These are phyloP conservation scores for Puya raimondii DNA, from an alignment of 176 grass and related monocot species.

Conservation along the genomic window DNA sequence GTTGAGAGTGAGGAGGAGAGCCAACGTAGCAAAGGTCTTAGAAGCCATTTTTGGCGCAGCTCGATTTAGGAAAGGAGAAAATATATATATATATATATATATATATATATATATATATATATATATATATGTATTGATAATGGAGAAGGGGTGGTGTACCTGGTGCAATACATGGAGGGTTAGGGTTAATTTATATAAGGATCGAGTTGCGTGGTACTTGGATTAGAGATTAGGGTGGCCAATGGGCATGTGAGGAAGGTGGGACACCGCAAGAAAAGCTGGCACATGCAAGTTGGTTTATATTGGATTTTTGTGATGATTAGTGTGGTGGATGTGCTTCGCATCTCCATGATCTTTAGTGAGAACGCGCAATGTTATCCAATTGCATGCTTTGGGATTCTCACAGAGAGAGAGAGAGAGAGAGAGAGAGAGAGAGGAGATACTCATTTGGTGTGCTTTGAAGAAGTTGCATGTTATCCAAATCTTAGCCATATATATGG, in stretches of 20 bases:
- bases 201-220: neutral
- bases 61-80: neutral
- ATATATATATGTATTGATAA: neutral
- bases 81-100: no score
- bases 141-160: neutral
- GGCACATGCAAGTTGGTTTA: neutral
- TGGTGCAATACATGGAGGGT: neutral
- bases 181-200: neutral
- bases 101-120: no score
- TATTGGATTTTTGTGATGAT: neutral
- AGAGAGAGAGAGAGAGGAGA: no score
- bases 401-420: no score
- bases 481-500: no score
- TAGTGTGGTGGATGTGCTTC: neutral
- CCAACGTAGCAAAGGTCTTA: conserved; percentile 16
- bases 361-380: neutral
- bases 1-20: conserved; percentile 43
- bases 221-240: neutral
- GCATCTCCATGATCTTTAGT: neutral
- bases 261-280: neutral
- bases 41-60: conserved; percentile 34
- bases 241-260: neutral
- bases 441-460: no score
- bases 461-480: no score
- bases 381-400: no score